Conservation (phyloP, 2,329 filamentous ascomycete species). For the Fusarium burgessii region DNA sequence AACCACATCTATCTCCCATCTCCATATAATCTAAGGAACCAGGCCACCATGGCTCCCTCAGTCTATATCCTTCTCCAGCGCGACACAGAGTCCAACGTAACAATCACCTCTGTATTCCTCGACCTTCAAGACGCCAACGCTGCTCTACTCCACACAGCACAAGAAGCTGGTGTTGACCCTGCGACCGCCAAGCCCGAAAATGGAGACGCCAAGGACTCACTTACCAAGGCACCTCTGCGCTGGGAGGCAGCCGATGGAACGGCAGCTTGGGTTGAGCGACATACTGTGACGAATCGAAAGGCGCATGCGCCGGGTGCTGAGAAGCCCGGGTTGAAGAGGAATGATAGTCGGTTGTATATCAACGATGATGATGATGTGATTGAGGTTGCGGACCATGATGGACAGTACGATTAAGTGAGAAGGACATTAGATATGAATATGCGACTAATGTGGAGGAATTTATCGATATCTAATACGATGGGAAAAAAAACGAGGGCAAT, state of each 20-base stretch:
- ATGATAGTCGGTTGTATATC: slow-evolving; percentile 44
- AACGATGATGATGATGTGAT: slow-evolving; percentile 47
- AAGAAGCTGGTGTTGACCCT: slow-evolving; percentile 45
- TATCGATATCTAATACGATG: background rate
- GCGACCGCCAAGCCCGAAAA: slow-evolving; percentile 32
- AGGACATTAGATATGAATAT: background rate
- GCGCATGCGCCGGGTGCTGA: slow-evolving; percentile 5
- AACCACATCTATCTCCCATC: slow-evolving; percentile 22
- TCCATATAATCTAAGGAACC: slow-evolving; percentile 13
- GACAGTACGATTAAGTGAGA: slow-evolving; percentile 39
- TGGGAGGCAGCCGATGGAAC: slow-evolving; percentile 54
- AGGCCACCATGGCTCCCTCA: slow-evolving; percentile 43
- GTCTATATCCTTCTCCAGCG: slow-evolving; percentile 52
- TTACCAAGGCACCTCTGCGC: slow-evolving; percentile 46
- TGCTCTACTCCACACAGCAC: slow-evolving; percentile 48
- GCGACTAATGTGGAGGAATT: slow-evolving; percentile 29
- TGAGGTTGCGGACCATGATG: slow-evolving; percentile 42
- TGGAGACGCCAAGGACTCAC: slow-evolving; percentile 22
- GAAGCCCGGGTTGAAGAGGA: slow-evolving; percentile 36
- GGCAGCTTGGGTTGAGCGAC: slow-evolving; percentile 54
- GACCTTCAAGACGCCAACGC: slow-evolving; percentile 53
- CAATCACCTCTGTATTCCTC: slow-evolving; percentile 50
- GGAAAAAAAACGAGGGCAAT: background rate
- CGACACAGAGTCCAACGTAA: slow-evolving; percentile 44
- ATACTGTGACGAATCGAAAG: slow-evolving; percentile 46